Conservation (phyloP, 129 eudicot genomes). For the Smallanthus sonchifolius region DNA sequence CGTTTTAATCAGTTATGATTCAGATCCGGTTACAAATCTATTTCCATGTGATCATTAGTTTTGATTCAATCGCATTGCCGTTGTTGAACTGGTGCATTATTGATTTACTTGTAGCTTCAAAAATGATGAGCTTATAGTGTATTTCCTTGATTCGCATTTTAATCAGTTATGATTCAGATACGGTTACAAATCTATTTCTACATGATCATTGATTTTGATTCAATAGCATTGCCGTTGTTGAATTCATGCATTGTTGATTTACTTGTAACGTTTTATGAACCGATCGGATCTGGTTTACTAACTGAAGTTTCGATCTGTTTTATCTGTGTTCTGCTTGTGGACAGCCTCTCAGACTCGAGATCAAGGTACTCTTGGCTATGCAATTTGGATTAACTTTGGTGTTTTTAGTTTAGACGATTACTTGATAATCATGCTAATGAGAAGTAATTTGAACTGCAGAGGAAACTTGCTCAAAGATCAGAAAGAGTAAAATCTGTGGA, state of each 20-base stretch:
- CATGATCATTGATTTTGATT: constrained; percentile 13
- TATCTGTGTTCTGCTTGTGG: constrained; percentile 2
- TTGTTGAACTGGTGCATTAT: no score
- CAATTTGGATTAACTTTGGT: background rate
- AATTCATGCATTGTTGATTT: background rate
- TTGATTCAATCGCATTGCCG: no score
- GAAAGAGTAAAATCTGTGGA: constrained; percentile 95
- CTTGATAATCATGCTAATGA: constrained; percentile 15
- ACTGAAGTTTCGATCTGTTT: constrained; percentile 26
- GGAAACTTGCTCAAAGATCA: constrained; percentile 93
- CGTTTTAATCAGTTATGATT: constrained; percentile 15
- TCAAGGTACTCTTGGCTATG: constrained; percentile 56
- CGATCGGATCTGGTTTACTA: constrained; percentile 23
- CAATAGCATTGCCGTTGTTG: constrained; percentile 1
- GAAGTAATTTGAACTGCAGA: constrained; percentile 42
- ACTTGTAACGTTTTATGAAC: background rate
- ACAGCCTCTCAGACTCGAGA: constrained; percentile 94
- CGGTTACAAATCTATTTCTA: constrained; percentile 12
- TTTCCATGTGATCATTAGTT: constrained; percentile 12
- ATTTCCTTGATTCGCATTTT: constrained; percentile 12
- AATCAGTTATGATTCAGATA: constrained; percentile 38
- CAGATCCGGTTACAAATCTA: constrained; percentile 42
- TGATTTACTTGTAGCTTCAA: constrained; percentile 3
- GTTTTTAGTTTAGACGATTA: background rate
- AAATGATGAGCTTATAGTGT: constrained; percentile 43